Evolutionary conservation across 2,329 filamentous ascomycete species (phyloP).

Genomic region (Penicillium sclerotiorum): DNA sequence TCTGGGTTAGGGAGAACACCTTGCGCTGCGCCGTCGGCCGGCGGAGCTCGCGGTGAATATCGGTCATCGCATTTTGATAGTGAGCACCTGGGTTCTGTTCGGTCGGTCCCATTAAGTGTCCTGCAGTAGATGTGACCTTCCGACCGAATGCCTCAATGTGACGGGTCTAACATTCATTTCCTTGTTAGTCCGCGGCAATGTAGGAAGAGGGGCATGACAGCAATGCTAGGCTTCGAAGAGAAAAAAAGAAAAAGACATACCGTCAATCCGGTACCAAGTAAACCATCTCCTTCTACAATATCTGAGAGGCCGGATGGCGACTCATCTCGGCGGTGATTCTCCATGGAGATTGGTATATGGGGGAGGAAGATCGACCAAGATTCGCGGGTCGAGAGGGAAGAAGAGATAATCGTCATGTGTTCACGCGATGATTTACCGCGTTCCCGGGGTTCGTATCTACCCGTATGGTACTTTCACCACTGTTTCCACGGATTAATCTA

Average conservation of each 20-base stretch:
- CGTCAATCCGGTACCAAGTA: constrained; percentile 53
- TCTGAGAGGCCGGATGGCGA: constrained; percentile 47
- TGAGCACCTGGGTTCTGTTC: constrained; percentile 60
- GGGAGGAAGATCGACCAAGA: constrained; percentile 29
- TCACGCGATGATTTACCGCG: constrained; percentile 39
- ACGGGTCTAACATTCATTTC: constrained; percentile 63
- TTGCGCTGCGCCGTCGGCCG: constrained; percentile 82
- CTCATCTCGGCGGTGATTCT: constrained; percentile 49
- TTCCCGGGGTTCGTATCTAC: constrained; percentile 20
- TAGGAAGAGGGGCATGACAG: constrained; percentile 10
- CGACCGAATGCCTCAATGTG: constrained; percentile 90
- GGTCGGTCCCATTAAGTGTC: constrained; percentile 76
- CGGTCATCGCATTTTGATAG: constrained; percentile 84
- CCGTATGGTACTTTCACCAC: constrained; percentile 28
- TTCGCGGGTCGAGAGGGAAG: constrained; percentile 23
- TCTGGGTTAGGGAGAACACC: constrained; percentile 87
- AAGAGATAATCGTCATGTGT: constrained; percentile 23
- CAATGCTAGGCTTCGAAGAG: background rate
- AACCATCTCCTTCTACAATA: constrained; percentile 46
- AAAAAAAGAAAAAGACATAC: constrained; percentile 35
- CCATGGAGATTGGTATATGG: constrained; percentile 41
- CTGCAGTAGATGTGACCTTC: constrained; percentile 92
- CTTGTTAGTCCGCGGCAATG: constrained; percentile 3
- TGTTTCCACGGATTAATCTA: background rate
- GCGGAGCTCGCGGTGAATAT: constrained; percentile 86